A percentile compares a stretch with the other conserved stretches of the same genome.
Evolutionary conservation across 768 basidiomycete species (phyloP).

Genomic region (Lactifluus subvellereus): DNA sequence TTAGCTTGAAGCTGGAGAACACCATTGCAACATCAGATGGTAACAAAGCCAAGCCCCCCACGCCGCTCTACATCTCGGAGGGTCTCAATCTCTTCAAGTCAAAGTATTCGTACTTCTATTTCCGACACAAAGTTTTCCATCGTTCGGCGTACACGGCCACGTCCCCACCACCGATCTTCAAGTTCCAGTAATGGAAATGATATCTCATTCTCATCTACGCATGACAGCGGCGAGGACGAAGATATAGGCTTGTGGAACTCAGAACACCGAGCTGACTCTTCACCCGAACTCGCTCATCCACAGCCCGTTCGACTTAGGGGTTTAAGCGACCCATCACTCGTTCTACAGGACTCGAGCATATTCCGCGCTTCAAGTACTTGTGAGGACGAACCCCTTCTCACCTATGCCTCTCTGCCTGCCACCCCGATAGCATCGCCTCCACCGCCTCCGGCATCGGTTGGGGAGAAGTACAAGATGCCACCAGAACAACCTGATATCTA

Average conservation of each 20-base stretch:
- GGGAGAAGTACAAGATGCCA: slow-evolving; percentile 9
- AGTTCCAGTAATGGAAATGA: slow-evolving; percentile 15
- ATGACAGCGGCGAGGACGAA: slow-evolving; percentile 21
- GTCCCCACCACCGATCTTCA: slow-evolving; percentile 17
- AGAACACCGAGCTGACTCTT: slow-evolving; percentile 9
- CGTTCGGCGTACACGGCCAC: slow-evolving; percentile 10
- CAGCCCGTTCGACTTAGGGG: slow-evolving; percentile 9
- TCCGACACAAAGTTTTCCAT: slow-evolving; percentile 13
- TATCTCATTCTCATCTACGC: slow-evolving; percentile 19
- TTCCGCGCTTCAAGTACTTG: slow-evolving; percentile 11
- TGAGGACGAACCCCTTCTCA: slow-evolving; percentile 35
- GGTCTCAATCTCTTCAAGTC: slow-evolving; percentile 13
- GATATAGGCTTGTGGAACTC: neutral
- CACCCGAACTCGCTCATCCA: neutral
- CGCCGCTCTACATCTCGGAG: neutral
- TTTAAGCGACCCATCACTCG: slow-evolving; percentile 11
- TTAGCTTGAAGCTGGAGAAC: too few relatives aligned
- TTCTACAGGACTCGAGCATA: slow-evolving; percentile 10
- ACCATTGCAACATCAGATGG: neutral
- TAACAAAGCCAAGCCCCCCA: slow-evolving; percentile 2
- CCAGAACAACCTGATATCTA: slow-evolving; percentile 23
- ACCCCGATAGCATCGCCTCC: slow-evolving; percentile 47
- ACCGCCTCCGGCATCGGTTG: slow-evolving; percentile 10
- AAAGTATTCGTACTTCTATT: slow-evolving; percentile 1
- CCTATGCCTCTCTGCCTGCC: slow-evolving; percentile 69